Evolutionary conservation across 345 rosid genomes (phyloP).

Genomic region (Erucastrum elatum): DNA sequence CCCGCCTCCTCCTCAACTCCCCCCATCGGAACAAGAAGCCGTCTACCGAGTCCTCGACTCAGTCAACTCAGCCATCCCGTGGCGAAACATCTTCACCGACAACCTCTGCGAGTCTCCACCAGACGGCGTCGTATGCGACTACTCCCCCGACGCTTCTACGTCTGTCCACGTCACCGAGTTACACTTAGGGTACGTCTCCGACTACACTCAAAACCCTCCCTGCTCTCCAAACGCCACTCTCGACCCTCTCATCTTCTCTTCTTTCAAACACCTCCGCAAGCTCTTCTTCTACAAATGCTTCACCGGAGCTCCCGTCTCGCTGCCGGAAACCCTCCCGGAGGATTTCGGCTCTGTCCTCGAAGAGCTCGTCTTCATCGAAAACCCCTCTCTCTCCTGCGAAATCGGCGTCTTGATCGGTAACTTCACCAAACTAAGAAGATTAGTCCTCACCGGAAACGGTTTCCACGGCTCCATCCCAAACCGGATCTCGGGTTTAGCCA

Average conservation of each 20-base stretch:
- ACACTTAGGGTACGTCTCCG: slow-evolving; percentile 63
- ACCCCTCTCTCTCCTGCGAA: slow-evolving; percentile 53
- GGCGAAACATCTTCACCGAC: slow-evolving; percentile 61
- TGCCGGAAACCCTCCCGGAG: slow-evolving; percentile 41
- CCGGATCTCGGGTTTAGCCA: slow-evolving; percentile 42
- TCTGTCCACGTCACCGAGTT: slow-evolving; percentile 57
- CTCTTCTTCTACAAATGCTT: slow-evolving; percentile 69
- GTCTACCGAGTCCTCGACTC: slow-evolving; percentile 53
- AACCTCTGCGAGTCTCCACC: slow-evolving; percentile 68
- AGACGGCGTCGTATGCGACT: slow-evolving; percentile 65
- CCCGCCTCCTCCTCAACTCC: slow-evolving; percentile 26
- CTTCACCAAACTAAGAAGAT: slow-evolving; percentile 48
- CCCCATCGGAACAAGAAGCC: slow-evolving; percentile 55
- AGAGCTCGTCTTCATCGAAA: slow-evolving; percentile 62
- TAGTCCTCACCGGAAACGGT: slow-evolving; percentile 59
- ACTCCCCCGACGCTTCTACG: slow-evolving; percentile 33
- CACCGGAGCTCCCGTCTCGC: slow-evolving; percentile 38
- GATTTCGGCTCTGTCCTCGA: slow-evolving; percentile 47
- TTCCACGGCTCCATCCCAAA: slow-evolving; percentile 52
- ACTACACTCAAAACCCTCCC: slow-evolving; percentile 60
- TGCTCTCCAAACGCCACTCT: slow-evolving; percentile 57
- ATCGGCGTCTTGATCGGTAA: slow-evolving; percentile 42
- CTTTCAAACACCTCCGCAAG: slow-evolving; percentile 58
- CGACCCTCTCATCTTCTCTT: slow-evolving; percentile 51
- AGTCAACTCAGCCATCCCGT: slow-evolving; percentile 52